These are phyloP conservation scores for Wickerhamomyces mucosus DNA, from an alignment of 805 yeast species.

Conservation along the genomic window DNA sequence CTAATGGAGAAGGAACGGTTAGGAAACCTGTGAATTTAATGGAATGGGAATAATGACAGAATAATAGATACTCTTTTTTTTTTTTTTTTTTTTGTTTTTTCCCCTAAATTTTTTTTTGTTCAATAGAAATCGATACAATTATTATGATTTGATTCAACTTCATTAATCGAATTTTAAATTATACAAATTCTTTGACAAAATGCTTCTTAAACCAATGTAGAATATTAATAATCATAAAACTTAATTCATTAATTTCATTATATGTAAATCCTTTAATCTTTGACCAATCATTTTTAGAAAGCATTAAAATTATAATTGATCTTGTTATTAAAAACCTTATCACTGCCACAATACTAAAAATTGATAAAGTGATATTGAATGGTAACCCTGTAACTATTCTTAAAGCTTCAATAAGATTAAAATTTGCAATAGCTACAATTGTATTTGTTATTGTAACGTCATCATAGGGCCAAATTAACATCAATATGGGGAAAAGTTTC, in stretches of 20 bases:
- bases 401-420: slow-evolving; percentile 60
- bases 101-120: too few species aligned
- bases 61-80: too few species aligned
- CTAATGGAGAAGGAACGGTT: slow-evolving; percentile 32
- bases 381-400: slow-evolving; percentile 31
- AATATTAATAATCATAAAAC: too few species aligned
- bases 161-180: too few species aligned
- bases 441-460: slow-evolving; percentile 53
- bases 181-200: too few species aligned
- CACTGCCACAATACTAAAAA: slow-evolving; percentile 7
- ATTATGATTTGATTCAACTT: too few species aligned
- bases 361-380: slow-evolving; percentile 2
- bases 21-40: slow-evolving; percentile 26
- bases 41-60: slow-evolving; percentile 37
- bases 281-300: too few species aligned
- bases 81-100: too few species aligned
- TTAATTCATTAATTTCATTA: too few species aligned
- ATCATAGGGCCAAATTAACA: slow-evolving; percentile 97
- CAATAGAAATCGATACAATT: too few species aligned
- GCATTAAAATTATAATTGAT: slow-evolving; percentile 2
- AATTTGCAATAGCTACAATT: slow-evolving; percentile 49
- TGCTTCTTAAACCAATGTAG: too few species aligned
- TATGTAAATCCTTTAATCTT: too few species aligned
- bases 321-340: slow-evolving; percentile 10
- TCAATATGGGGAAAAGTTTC: slow-evolving; percentile 79